A percentile compares a stretch with the other conserved stretches of the same genome.
Conservation (phyloP, 495 filamentous ascomycete species). For the Podospora anserina region DNA sequence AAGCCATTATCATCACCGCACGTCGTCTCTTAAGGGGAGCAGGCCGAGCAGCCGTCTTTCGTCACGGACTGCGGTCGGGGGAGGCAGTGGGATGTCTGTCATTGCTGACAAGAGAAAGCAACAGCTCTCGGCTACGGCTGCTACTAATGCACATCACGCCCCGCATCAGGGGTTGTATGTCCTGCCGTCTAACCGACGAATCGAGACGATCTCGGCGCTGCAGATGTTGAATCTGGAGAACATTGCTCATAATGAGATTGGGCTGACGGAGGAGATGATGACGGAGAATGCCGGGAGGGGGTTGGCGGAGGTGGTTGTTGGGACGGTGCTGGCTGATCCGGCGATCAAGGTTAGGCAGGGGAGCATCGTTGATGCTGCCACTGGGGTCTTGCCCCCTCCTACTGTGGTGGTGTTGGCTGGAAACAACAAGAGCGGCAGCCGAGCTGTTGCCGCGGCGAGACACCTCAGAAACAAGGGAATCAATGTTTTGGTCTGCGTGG, state of each 20-base stretch:
- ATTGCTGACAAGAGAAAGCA: conserved; percentile 32
- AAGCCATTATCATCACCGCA: conserved; percentile 34
- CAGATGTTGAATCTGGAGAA: conserved; percentile 91
- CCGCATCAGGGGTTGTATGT: conserved; percentile 42
- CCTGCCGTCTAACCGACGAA: conserved; percentile 63
- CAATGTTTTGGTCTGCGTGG: conserved; percentile 75
- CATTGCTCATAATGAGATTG: conserved; percentile 76
- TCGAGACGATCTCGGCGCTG: conserved; percentile 76
- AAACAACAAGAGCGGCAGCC: conserved; percentile 79
- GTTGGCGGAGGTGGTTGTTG: conserved; percentile 77
- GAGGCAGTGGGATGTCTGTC: neutral
- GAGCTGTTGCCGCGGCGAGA: conserved; percentile 80
- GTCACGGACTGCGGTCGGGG: conserved; percentile 18
- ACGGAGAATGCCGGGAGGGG: conserved; percentile 86
- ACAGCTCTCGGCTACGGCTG: conserved; percentile 24
- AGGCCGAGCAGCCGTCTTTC: conserved; percentile 36
- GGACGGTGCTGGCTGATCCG: conserved; percentile 51
- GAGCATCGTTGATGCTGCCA: conserved; percentile 30
- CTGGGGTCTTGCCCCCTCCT: conserved; percentile 36
- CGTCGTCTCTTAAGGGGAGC: conserved; percentile 30
- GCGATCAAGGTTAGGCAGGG: conserved; percentile 48
- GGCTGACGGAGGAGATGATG: conserved; percentile 82
- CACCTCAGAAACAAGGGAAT: conserved; percentile 79
- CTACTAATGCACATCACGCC: neutral
- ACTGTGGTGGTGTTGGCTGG: conserved; percentile 82